phyloP scores from a whole-genome alignment of 495 filamentous ascomycete species.

The Aspergillus incahuasiensis region DNA sequence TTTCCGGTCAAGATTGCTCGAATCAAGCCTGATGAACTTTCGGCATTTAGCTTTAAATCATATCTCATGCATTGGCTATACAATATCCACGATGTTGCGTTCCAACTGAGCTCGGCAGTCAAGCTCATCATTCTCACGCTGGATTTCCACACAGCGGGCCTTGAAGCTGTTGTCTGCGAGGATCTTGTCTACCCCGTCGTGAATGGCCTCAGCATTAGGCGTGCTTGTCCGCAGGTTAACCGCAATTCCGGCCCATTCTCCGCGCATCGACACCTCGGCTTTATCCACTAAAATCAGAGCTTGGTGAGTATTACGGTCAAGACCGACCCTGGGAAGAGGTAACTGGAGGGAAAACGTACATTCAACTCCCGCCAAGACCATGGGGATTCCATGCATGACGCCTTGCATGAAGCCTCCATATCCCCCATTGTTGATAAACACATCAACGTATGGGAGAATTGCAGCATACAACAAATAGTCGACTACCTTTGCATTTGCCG shows the following conservation, averaged over 20 bases:
- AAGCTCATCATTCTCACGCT: conserved; percentile 7
- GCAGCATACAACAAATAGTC: conserved; percentile 4
- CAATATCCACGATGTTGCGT: neutral
- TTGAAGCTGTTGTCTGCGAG: neutral
- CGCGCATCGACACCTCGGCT: conserved; percentile 3
- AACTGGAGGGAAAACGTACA: neutral
- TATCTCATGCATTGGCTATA: neutral
- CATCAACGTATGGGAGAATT: conserved; percentile 2
- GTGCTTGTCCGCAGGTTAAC: neutral
- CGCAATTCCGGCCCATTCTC: conserved; percentile 7
- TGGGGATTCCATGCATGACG: conserved; percentile 6
- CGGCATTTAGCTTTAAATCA: neutral
- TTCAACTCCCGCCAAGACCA: conserved; percentile 3
- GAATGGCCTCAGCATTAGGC: neutral
- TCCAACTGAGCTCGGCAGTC: neutral
- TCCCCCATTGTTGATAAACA: conserved; percentile 3
- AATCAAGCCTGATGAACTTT: neutral
- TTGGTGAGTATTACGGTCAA: neutral
- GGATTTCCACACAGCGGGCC: conserved; percentile 1
- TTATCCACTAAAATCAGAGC: neutral
- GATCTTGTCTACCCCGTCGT: neutral
- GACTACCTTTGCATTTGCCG: neutral
- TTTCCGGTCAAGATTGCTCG: neutral
- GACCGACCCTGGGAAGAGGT: too few relatives aligned
- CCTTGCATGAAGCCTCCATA: conserved; percentile 6